Percentiles rank a stretch among this genome's conserved stretches.
phyloP scores from a whole-genome alignment of 2,329 filamentous ascomycete species.

The Acephala macrosclerotiorum region DNA sequence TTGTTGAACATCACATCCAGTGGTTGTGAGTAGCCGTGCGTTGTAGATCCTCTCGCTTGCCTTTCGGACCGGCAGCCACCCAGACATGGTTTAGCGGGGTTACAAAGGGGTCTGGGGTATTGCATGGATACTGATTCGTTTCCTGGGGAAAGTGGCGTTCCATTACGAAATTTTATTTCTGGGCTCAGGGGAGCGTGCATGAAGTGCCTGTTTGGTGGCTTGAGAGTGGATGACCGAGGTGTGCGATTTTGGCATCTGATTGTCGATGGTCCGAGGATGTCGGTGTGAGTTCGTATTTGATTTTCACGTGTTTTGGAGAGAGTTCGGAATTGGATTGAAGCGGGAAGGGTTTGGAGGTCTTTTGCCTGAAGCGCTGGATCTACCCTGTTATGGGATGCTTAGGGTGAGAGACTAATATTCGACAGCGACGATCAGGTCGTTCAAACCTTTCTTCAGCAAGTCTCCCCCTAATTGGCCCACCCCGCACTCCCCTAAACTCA shows the following conservation, averaged over 20 bases:
- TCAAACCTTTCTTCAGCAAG: neutral
- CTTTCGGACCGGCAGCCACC: conserved; percentile 14
- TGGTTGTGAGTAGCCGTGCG: conserved; percentile 2
- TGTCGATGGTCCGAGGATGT: neutral
- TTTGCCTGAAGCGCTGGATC: neutral
- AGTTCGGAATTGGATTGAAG: neutral
- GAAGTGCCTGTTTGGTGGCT: neutral
- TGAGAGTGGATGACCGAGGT: neutral
- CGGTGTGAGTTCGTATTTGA: neutral
- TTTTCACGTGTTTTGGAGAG: neutral
- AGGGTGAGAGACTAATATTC: neutral
- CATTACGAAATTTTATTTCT: neutral
- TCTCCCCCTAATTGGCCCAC: neutral
- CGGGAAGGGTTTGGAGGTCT: neutral
- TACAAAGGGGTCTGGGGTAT: conserved; percentile 10
- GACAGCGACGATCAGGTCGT: neutral
- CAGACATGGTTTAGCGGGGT: neutral
- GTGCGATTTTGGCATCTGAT: neutral
- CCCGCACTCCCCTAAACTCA: neutral
- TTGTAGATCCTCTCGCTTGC: conserved; percentile 9
- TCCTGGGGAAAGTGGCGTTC: conserved; percentile 16
- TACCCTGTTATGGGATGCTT: neutral
- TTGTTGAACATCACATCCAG: too few relatives aligned
- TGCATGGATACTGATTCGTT: conserved; percentile 1
- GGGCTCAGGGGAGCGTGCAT: neutral